phyloP scores from a whole-genome alignment of 805 yeast genomes.

The Debaryomyces prosopidis region DNA sequence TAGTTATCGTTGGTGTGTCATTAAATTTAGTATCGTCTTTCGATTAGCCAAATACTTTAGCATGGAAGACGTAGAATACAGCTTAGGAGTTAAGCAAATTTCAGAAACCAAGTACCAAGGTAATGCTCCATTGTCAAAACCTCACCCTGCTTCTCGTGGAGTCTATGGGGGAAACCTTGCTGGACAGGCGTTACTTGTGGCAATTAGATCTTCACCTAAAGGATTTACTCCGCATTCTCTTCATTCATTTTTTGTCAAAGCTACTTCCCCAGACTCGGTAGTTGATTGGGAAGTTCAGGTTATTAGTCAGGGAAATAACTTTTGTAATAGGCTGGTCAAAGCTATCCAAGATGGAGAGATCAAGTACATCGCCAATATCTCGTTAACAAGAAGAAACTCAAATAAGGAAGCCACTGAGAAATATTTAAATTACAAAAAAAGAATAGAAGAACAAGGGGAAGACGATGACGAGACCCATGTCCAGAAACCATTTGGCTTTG shows the following conservation, averaged over 20 bases:
- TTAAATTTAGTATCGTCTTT: too few species aligned
- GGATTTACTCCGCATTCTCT: slow-evolving; percentile 38
- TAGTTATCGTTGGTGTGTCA: too few species aligned
- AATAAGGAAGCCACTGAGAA: slow-evolving; percentile 15
- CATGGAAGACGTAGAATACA: slow-evolving; percentile 4
- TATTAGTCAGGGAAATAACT: slow-evolving; percentile 36
- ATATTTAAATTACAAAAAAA: slow-evolving; percentile 22
- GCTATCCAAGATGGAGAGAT: slow-evolving; percentile 28
- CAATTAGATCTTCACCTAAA: slow-evolving; percentile 23
- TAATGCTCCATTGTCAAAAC: slow-evolving; percentile 23
- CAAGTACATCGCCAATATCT: slow-evolving; percentile 28
- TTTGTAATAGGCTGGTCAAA: slow-evolving; percentile 30
- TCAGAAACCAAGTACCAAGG: slow-evolving; percentile 15
- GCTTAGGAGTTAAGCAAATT: slow-evolving; percentile 19
- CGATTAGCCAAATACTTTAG: neutral
- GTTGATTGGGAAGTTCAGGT: slow-evolving; percentile 33
- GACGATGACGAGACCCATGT: slow-evolving; percentile 26
- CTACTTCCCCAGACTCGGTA: slow-evolving; percentile 13
- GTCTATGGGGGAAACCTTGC: slow-evolving; percentile 35
- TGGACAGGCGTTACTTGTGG: slow-evolving; percentile 38
- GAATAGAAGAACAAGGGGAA: slow-evolving; percentile 25
- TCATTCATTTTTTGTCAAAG: slow-evolving; percentile 31
- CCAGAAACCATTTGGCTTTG: slow-evolving; percentile 32
- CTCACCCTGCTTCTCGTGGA: slow-evolving; percentile 23
- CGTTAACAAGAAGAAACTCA: slow-evolving; percentile 36